These are phyloP conservation scores for Pseudogymnoascus sp. DNA, from an alignment of 2,329 filamentous ascomycete genomes.

Conservation along the genomic window DNA sequence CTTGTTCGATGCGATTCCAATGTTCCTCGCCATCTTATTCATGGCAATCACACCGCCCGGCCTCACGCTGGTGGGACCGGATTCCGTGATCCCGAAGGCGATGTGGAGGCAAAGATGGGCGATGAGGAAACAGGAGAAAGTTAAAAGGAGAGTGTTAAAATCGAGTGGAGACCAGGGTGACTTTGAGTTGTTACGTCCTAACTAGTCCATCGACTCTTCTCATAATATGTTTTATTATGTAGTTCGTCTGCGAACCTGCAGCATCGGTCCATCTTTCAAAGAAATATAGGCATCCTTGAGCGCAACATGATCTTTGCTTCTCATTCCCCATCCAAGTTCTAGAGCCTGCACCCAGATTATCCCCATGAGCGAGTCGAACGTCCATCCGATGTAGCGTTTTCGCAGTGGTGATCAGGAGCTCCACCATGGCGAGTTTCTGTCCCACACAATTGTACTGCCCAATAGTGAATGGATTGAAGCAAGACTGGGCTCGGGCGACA, in stretches of 20 bases:
- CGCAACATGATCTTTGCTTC: neutral
- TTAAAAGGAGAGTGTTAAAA: neutral
- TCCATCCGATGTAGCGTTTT: conserved; percentile 12
- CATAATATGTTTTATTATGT: neutral
- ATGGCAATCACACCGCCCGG: neutral
- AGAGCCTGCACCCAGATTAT: neutral
- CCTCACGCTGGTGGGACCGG: neutral
- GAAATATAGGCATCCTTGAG: neutral
- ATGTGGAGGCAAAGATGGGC: conserved; percentile 5
- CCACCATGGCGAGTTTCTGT: conserved; percentile 14
- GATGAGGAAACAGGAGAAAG: neutral
- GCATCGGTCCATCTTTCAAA: neutral
- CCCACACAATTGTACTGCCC: conserved; percentile 14
- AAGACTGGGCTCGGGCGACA: conserved; percentile 8
- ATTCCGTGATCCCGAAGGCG: neutral
- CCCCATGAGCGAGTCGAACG: neutral
- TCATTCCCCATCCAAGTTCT: neutral
- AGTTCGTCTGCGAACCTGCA: neutral
- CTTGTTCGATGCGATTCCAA: conserved; percentile 46
- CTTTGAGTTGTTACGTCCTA: neutral
- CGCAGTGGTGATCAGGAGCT: conserved; percentile 13
- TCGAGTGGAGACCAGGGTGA: neutral
- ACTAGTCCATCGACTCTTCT: neutral
- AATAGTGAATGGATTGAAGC: conserved; percentile 14
- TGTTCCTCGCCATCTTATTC: conserved; percentile 28